Evolutionary conservation across 257 asterid genomes (phyloP), one percentile per base, ranked within the genome.

Genomic region (Solanum okadae): DNA sequence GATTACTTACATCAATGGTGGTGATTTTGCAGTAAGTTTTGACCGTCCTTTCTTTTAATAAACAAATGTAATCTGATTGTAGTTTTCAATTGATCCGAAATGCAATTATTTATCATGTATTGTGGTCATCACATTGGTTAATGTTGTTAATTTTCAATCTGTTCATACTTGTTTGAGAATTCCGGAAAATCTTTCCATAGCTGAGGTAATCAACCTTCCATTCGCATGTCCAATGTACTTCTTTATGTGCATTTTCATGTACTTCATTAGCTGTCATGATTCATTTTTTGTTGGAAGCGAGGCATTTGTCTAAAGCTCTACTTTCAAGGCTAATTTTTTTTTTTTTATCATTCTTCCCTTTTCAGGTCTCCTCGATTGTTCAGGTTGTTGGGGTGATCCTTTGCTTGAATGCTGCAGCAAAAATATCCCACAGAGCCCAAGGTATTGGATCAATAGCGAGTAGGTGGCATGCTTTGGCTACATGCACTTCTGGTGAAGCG

Each of bases 1-100:
- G 20, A 89, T 93, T 31, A 93, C 96, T 85, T 89, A 91, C 91
- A 90, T 93, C 83, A 96, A 96, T 78, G 96, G 96, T 1, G 99
- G 99, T 72, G 99, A 96, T 92, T 96, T 95, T 91, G 98, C 97
- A 6, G 99, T 96, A 93, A 95, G 98, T 93, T 92, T 87, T 72
- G 86, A 85, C 79, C 12, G n/a, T 46, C 23, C 81, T 8, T 25
- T 31, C 63, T 85, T 85, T 85, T n/a, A 20, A 72, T 29, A 71
- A 42, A 27, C 46, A 31, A 14, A 68, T 23, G 59, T 61, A 42
- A 65, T 63, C 34, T 65, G 63, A 59, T 35, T 63, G 59, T 33
- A 27, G 52, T 85, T 42, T 63, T 27, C 34, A 38, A 15, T 18
- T 79, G 38, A 44, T 44, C n/a, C 16, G 15, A 79, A 46, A 79